Evolutionary conservation across 306 rosid genomes (phyloP).

Genomic region (Luffa acutangula): DNA sequence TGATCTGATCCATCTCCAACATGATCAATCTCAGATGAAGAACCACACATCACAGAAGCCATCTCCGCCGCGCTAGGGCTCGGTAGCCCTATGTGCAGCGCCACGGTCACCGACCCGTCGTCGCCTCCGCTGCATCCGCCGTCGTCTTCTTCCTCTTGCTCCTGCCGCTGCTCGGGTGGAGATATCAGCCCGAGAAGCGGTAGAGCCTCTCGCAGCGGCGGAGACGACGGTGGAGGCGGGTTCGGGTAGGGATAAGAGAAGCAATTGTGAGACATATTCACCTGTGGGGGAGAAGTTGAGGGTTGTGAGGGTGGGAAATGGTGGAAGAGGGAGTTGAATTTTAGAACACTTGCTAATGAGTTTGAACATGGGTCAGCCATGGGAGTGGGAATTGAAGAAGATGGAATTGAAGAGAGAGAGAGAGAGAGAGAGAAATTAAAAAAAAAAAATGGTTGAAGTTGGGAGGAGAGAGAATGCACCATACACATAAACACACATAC

Average conservation of each 20-base stretch:
- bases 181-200: slow-evolving; percentile 3
- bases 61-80: slow-evolving; percentile 12
- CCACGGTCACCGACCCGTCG: neutral
- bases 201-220: slow-evolving; percentile 3
- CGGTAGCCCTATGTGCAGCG: slow-evolving; percentile 12
- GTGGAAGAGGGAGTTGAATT: slow-evolving; percentile 19
- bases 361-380: slow-evolving; percentile 19
- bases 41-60: slow-evolving; percentile 41
- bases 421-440: neutral
- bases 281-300: neutral
- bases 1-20: slow-evolving; percentile 11
- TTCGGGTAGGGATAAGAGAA: neutral
- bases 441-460: neutral
- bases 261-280: neutral
- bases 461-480: slow-evolving; percentile 4
- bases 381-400: neutral
- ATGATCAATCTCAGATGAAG: slow-evolving; percentile 35
- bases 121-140: neutral
- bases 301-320: slow-evolving; percentile 6
- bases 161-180: neutral
- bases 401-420: neutral
- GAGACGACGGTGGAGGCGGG: neutral
- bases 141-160: neutral
- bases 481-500: neutral
- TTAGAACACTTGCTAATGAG: slow-evolving; percentile 27